A percentile compares a stretch with the other conserved stretches of the same genome.
These are phyloP conservation scores for Hymenoscyphus albidus DNA, from an alignment of 2,329 filamentous ascomycete genomes.

Conservation along the genomic window DNA sequence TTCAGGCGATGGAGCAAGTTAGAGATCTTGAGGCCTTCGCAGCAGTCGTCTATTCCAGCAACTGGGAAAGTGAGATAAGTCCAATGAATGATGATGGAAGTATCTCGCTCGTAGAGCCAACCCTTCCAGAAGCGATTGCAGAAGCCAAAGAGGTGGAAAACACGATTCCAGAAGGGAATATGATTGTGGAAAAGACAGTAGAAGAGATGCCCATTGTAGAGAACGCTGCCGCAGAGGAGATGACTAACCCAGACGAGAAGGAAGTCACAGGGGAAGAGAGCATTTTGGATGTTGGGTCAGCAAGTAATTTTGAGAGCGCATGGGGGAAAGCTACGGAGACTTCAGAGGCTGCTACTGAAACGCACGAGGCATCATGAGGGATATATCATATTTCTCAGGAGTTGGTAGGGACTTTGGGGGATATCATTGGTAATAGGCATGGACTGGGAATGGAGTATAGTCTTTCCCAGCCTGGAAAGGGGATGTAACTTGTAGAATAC, in stretches of 20 bases:
- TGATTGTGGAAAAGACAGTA: background rate
- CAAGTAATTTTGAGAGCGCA: conserved; percentile 59
- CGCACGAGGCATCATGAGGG: conserved; percentile 13
- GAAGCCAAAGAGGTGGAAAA: conserved; percentile 9
- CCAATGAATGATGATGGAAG: conserved; percentile 26
- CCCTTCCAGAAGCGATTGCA: conserved; percentile 1
- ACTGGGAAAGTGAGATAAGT: conserved; percentile 66
- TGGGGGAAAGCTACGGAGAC: conserved; percentile 62
- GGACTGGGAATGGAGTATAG: background rate
- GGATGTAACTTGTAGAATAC: conserved; percentile 22
- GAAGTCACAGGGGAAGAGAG: conserved; percentile 42
- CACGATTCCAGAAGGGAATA: conserved; percentile 12
- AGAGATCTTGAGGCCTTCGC: conserved; percentile 78
- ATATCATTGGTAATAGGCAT: conserved; percentile 2
- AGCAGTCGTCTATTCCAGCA: conserved; percentile 82
- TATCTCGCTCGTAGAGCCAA: conserved; percentile 9
- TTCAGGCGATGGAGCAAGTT: conserved; percentile 71
- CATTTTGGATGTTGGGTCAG: conserved; percentile 49
- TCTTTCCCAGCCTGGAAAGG: conserved; percentile 1
- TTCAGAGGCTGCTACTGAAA: conserved; percentile 17
- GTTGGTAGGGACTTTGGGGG: conserved; percentile 3
- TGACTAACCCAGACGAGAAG: conserved; percentile 19
- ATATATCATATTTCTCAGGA: conserved; percentile 6
- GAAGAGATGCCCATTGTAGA: conserved; percentile 9
- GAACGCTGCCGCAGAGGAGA: conserved; percentile 17